Base-by-base conservation (phyloP, 805 yeast genomes). In the Cyberlindnera saturnus region DNA sequence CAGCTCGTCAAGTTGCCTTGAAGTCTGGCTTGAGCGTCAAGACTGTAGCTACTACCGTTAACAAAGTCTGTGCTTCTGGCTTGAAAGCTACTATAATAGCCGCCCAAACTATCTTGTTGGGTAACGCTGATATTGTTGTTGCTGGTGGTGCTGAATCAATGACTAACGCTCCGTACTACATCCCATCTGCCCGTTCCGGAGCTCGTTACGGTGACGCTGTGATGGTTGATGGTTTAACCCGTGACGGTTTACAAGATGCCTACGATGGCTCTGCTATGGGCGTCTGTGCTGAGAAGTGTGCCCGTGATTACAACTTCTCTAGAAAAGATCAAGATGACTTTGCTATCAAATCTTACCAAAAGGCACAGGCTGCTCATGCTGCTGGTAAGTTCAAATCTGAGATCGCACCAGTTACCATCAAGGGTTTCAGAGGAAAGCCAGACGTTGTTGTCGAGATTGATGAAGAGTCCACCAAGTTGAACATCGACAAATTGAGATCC, bases 131-230 rank as follows among this genome's bases (percentile, higher is more conserved):
- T 60, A 82, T 93, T 47, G 93, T 93, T 37, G 85, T 93, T 52
- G 95, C 93, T 30, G 99, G 98, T 55, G 99, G 99, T 62, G 93
- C 96, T 55, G 99, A 93, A 70, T 84, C 96, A 45, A 91, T 93
- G 99, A 74, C 96, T 47, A 91, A 93, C 63, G 79, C 90, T 31
- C 99, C 99, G 42, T 91, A 90, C 75, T 91, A 91, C 64, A 61
- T 87, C 44, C 93, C 96, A 45, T 62, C 79, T 45, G 89, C 93
- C 35, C 85, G 99, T 70, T 60, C 71, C 37, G 98, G 98, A 55
- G 81, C 88, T 56, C 85, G 91, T 72, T 93, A 80, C 60, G 99
- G 99, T 57, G 91, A 86, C 51, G 67, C 81, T 41, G 54, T 72
- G 18, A 55, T 91, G 50, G 80, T 90, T 38, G 99, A 93, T 62